Conservation (phyloP, 345 rosid genomes). For the Eucalyptus globulus region DNA sequence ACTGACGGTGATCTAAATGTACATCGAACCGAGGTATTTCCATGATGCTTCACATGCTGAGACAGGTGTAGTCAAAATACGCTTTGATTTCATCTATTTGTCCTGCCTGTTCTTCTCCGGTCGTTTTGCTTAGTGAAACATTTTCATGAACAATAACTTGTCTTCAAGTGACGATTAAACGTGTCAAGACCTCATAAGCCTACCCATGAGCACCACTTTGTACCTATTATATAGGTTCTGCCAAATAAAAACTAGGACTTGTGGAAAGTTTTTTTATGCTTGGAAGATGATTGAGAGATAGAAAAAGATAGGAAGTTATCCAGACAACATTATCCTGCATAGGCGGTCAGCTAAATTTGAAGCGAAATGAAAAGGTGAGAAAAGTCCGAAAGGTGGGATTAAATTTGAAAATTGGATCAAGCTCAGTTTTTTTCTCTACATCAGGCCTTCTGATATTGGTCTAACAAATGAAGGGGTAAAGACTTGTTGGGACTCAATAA, state of each 20-base stretch:
- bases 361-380: background rate
- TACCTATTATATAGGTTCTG: background rate
- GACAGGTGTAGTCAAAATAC: background rate
- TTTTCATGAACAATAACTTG: background rate
- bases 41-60: background rate
- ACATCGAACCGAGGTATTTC: background rate
- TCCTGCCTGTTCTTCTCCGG: background rate
- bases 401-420: background rate
- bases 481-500: background rate
- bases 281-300: background rate
- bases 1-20: background rate
- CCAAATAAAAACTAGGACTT: background rate
- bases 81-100: background rate
- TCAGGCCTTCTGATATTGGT: background rate
- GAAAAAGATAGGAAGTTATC: background rate
- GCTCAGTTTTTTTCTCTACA: background rate
- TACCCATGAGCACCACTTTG: background rate
- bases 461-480: background rate
- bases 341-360: background rate
- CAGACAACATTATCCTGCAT: background rate
- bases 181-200: background rate
- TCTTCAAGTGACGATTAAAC: background rate
- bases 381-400: background rate
- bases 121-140: background rate
- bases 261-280: background rate